Percentiles rank a stretch among this genome's conserved stretches.
Evolutionary conservation across 768 basidiomycete genomes (phyloP).

Genomic region (Lactarius pseudohatsudake): DNA sequence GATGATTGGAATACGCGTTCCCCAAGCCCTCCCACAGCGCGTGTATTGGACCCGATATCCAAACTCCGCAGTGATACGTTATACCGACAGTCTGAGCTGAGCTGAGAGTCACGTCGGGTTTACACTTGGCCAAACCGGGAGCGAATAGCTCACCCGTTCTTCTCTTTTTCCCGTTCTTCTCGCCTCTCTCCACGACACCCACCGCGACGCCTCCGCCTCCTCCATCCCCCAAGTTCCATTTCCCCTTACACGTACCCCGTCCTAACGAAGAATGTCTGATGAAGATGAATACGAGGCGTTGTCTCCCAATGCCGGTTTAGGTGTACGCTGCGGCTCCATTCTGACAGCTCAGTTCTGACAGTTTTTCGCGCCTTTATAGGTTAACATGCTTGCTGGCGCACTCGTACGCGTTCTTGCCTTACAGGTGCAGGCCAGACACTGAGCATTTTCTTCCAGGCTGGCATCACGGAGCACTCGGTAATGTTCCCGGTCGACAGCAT

Average conservation of each 20-base stretch:
- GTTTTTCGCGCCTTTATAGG: slow-evolving; percentile 44
- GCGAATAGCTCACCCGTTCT: background rate
- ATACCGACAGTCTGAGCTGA: background rate
- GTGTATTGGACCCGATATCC: background rate
- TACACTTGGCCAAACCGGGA: background rate
- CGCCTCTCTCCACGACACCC: background rate
- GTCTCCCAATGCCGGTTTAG: slow-evolving; percentile 76
- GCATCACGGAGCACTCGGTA: slow-evolving; percentile 97
- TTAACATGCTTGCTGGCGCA: slow-evolving; percentile 97
- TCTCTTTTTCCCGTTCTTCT: background rate
- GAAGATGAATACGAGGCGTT: slow-evolving; percentile 66
- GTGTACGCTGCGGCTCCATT: slow-evolving; percentile 44
- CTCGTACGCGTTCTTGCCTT: slow-evolving; percentile 57
- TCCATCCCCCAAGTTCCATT: background rate
- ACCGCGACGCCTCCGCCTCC: background rate
- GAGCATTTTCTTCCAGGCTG: slow-evolving; percentile 59
- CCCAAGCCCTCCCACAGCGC: background rate
- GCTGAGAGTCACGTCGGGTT: background rate
- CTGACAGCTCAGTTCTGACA: slow-evolving; percentile 21
- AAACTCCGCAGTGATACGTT: slow-evolving; percentile 1
- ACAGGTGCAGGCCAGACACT: background rate
- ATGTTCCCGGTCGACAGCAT: slow-evolving; percentile 99
- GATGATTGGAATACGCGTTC: background rate
- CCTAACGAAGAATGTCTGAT: slow-evolving; percentile 40
- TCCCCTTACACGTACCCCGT: background rate